A percentile compares a stretch with the other conserved stretches of the same genome.
Conservation (phyloP, 2,329 filamentous ascomycete species). For the Calonectria pteridis region DNA sequence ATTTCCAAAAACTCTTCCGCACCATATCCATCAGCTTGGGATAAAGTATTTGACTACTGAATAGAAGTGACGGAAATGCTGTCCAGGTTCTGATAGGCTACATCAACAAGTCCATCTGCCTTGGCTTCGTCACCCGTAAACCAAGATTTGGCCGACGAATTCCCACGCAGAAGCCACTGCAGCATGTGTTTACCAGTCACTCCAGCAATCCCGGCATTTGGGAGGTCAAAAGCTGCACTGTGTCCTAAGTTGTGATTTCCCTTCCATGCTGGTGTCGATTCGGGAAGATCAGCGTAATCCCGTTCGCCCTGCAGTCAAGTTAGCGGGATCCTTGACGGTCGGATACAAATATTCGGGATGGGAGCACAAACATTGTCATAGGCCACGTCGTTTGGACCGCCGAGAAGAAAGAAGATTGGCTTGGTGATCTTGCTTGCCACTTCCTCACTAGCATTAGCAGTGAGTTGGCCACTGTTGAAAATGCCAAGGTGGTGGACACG, state of each 20-base stretch:
- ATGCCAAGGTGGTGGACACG: conserved; percentile 1
- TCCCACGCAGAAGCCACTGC: background rate
- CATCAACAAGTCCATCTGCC: background rate
- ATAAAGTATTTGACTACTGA: background rate
- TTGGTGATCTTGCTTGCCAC: background rate
- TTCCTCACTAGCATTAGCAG: background rate
- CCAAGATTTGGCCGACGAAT: background rate
- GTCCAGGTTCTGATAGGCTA: background rate
- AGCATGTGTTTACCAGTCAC: background rate
- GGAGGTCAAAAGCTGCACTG: background rate
- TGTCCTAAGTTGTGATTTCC: background rate
- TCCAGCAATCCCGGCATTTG: background rate
- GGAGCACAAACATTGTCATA: background rate
- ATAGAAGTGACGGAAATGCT: background rate
- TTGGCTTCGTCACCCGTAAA: background rate
- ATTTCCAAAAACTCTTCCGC: too few relatives aligned
- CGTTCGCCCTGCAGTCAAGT: background rate
- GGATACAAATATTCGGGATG: too few relatives aligned
- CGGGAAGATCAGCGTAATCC: background rate
- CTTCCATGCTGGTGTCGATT: background rate
- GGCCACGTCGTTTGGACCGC: background rate
- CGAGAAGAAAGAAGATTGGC: background rate
- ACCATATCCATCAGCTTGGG: too few relatives aligned
- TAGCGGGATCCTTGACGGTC: background rate
- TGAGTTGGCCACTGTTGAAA: background rate